Percentiles rank a stretch among this genome's conserved stretches.
Conservation (phyloP, 2,329 filamentous ascomycete genomes). For the Dactylellina haptotyla region DNA sequence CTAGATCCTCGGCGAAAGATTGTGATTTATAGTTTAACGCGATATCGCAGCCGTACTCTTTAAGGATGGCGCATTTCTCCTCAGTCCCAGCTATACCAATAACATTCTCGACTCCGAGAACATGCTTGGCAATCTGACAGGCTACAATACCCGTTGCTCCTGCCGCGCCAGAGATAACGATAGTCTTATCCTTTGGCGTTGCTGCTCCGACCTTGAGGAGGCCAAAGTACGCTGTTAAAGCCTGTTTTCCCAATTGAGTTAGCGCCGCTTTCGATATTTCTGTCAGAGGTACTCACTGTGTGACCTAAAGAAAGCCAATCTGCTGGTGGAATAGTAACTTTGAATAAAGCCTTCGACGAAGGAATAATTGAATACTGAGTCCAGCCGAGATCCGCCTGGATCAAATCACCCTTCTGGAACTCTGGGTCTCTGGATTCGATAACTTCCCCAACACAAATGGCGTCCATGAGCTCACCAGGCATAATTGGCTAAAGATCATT, state of each 20-base stretch:
- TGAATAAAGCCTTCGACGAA: constrained; percentile 57
- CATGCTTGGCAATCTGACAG: constrained; percentile 67
- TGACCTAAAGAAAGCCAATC: constrained; percentile 30
- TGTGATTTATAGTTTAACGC: constrained; percentile 68
- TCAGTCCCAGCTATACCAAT: constrained; percentile 67
- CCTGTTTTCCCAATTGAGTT: too few relatives aligned
- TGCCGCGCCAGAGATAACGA: constrained; percentile 66
- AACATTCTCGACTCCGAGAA: constrained; percentile 64
- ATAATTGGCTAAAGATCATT: too few relatives aligned
- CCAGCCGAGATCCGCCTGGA: constrained; percentile 61
- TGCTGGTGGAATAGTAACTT: constrained; percentile 1
- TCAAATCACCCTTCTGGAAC: constrained; percentile 60
- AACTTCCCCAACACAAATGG: constrained; percentile 24
- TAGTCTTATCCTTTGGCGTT: constrained; percentile 60
- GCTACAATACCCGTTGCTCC: constrained; percentile 65
- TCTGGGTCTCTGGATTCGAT: constrained; percentile 25
- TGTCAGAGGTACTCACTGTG: constrained; percentile 20
- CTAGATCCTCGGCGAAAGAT: constrained; percentile 65
- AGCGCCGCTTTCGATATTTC: too few relatives aligned
- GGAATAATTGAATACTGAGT: constrained; percentile 62
- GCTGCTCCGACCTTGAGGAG: constrained; percentile 61
- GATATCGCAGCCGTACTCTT: constrained; percentile 65
- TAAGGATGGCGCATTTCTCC: constrained; percentile 67
- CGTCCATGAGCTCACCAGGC: constrained; percentile 37
- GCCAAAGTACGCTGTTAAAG: constrained; percentile 67